Conservation (phyloP, 257 asterid species). For the Plantago ovata region DNA sequence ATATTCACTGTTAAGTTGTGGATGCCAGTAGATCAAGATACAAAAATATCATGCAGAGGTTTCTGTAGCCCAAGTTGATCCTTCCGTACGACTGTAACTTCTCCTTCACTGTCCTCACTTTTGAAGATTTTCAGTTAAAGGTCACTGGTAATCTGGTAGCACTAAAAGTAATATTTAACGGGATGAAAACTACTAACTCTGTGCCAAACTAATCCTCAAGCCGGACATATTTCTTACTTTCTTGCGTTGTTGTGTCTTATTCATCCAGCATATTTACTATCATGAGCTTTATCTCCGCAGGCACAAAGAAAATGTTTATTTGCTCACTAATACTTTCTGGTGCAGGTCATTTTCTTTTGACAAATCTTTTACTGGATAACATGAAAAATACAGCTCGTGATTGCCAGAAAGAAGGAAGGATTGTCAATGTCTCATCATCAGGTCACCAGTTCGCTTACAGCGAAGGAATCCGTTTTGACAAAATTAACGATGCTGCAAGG, state of each 20-base stretch:
- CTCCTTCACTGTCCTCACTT: too few relatives aligned
- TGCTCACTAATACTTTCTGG: slow-evolving; percentile 1
- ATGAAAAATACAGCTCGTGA: slow-evolving; percentile 54
- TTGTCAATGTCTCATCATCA: slow-evolving; percentile 49
- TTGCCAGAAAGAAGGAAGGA: slow-evolving; percentile 55
- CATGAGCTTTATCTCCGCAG: background rate
- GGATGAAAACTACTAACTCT: background rate
- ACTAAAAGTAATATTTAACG: background rate
- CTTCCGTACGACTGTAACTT: too few relatives aligned
- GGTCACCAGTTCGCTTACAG: slow-evolving; percentile 32
- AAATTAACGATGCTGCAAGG: slow-evolving; percentile 49
- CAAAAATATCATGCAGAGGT: too few relatives aligned
- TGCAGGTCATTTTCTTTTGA: slow-evolving; percentile 57
- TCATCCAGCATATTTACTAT: too few relatives aligned
- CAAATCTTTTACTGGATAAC: slow-evolving; percentile 45
- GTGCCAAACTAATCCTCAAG: background rate
- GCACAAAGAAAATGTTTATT: background rate
- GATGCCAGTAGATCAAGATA: too few relatives aligned
- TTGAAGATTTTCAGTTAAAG: too few relatives aligned
- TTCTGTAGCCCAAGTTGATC: too few relatives aligned
- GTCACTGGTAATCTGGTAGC: too few relatives aligned
- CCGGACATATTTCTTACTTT: too few relatives aligned
- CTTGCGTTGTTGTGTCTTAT: too few relatives aligned
- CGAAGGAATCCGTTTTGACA: slow-evolving; percentile 50
- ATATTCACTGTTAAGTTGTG: too few relatives aligned